A percentile compares a stretch with the other conserved stretches of the same genome.
phyloP scores from a whole-genome alignment of 73 alveolate species.

The Symbiodinium pilosum region DNA sequence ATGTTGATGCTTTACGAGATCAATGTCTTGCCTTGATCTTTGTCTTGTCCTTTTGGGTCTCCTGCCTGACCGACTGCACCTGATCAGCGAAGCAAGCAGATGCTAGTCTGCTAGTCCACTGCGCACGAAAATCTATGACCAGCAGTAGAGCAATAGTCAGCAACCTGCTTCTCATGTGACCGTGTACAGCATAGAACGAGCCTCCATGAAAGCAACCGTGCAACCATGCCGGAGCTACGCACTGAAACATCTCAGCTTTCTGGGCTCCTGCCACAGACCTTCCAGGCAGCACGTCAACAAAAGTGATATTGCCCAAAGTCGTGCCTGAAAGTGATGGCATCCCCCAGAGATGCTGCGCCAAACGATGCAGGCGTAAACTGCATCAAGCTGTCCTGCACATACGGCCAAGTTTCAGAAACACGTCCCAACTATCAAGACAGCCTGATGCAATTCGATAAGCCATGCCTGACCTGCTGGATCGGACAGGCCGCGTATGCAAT shows the following conservation, averaged over 20 bases:
- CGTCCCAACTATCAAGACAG: no score
- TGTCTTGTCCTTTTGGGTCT: background rate
- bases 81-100: background rate
- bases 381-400: background rate
- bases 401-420: no score
- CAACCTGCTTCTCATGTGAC: no score
- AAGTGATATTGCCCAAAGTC: no score
- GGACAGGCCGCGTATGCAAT: constrained; percentile 71
- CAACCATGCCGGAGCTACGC: constrained; percentile 31
- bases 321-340: constrained; percentile 21
- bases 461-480: background rate
- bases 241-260: constrained; percentile 56
- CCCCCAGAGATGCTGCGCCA: constrained; percentile 31
- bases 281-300: background rate
- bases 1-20: background rate
- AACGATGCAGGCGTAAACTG: constrained; percentile 43
- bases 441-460: no score
- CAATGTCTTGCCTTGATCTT: background rate
- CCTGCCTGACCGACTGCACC: background rate
- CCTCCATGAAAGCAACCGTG: background rate
- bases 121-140: background rate
- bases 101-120: background rate
- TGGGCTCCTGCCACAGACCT: constrained; percentile 1
- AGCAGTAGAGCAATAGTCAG: background rate
- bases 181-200: no score